Conservation (phyloP, 495 filamentous ascomycete species). For the Penicillium taxi region DNA sequence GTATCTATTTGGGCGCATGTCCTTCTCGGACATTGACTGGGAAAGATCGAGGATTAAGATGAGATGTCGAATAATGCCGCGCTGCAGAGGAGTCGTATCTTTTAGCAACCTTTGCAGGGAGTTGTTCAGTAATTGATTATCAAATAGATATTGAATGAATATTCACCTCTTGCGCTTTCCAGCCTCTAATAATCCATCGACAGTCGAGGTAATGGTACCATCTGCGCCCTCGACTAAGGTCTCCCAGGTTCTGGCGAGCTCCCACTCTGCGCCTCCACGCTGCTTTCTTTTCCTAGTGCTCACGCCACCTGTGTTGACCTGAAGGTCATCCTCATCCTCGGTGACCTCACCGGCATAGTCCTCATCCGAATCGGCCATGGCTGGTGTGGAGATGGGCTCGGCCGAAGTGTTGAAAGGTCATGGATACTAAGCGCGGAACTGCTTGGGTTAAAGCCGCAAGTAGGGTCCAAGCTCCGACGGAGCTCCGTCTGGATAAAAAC, state of each 20-base stretch:
- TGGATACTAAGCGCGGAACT: conserved; percentile 28
- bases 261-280: conserved; percentile 51
- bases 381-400: background rate
- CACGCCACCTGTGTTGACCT: conserved; percentile 32
- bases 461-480: conserved; percentile 57
- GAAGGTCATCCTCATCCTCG: conserved; percentile 75
- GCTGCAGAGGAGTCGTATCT: conserved; percentile 90
- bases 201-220: conserved; percentile 62
- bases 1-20: conserved; percentile 80
- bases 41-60: conserved; percentile 90
- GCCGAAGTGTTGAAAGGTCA: conserved; percentile 1
- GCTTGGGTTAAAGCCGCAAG: conserved; percentile 55
- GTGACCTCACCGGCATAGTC: conserved; percentile 74
- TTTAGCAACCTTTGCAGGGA: conserved; percentile 54
- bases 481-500: conserved; percentile 17
- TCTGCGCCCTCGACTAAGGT: conserved; percentile 63
- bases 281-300: conserved; percentile 43
- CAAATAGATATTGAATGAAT: background rate
- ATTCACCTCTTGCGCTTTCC: conserved; percentile 66
- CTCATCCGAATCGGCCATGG: conserved; percentile 58
- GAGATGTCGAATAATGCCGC: conserved; percentile 92
- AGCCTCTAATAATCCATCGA: conserved; percentile 62
- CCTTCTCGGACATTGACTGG: conserved; percentile 90
- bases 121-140: conserved; percentile 6
- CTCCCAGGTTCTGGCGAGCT: conserved; percentile 54